Conservation (phyloP, 225 moss, liverwort and hornwort genomes). For the Polytrichum formosum region DNA sequence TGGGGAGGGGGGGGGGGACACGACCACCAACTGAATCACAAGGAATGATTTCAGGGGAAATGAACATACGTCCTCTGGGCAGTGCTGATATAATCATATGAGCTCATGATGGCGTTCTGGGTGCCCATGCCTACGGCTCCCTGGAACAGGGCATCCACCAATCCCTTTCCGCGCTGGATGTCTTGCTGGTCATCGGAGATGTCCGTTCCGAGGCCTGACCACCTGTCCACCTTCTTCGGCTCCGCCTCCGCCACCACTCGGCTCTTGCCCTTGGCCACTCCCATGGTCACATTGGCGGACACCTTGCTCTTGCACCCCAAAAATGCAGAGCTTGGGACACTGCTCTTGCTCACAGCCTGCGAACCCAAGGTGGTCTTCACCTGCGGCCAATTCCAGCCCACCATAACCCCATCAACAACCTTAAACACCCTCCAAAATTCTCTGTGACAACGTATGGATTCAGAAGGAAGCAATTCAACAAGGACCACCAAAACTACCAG, state of each 20-base stretch:
- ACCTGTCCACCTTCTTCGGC: slow-evolving; percentile 39
- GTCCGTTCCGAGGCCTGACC: slow-evolving; percentile 67
- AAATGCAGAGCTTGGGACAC: slow-evolving; percentile 38
- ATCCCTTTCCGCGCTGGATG: slow-evolving; percentile 77
- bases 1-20: neutral
- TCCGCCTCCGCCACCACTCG: slow-evolving; percentile 63
- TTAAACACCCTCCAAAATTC: too few species aligned
- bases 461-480: too few species aligned
- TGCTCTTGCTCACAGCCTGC: slow-evolving; percentile 15
- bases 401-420: neutral
- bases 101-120: slow-evolving; percentile 58
- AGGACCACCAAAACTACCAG: too few species aligned
- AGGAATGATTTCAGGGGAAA: neutral
- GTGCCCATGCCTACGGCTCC: slow-evolving; percentile 59
- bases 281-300: slow-evolving; percentile 27
- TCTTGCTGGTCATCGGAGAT: slow-evolving; percentile 93
- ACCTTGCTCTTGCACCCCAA: slow-evolving; percentile 42
- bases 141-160: slow-evolving; percentile 84
- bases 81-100: slow-evolving; percentile 64
- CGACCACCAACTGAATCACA: neutral
- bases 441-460: too few species aligned
- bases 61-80: slow-evolving; percentile 44
- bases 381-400: slow-evolving; percentile 12
- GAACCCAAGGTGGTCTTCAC: slow-evolving; percentile 23
- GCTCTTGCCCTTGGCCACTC: slow-evolving; percentile 40